Evolutionary conservation across 2,329 filamentous ascomycete species (phyloP).

Genomic region (Aspergillus intermedius): DNA sequence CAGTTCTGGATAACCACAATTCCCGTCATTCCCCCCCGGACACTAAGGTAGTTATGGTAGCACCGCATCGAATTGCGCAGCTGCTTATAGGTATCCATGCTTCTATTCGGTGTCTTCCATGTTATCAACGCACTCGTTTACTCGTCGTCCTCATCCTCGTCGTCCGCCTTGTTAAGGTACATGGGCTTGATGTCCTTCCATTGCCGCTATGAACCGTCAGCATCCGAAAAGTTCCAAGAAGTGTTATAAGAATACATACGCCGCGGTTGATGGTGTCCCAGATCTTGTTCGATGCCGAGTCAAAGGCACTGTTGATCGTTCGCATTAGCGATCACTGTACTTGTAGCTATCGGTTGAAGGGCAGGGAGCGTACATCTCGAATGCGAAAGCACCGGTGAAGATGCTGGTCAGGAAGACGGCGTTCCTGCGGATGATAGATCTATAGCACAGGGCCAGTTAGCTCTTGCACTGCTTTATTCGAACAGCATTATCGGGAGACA

Average conservation of each 20-base stretch:
- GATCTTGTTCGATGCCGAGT: slow-evolving; percentile 71
- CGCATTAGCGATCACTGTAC: slow-evolving; percentile 7
- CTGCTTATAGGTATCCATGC: neutral
- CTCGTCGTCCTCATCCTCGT: slow-evolving; percentile 54
- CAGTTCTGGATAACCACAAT: neutral
- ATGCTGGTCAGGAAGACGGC: slow-evolving; percentile 78
- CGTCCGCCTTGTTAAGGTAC: slow-evolving; percentile 64
- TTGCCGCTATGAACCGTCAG: slow-evolving; percentile 64
- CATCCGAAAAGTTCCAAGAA: neutral
- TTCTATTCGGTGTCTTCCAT: neutral
- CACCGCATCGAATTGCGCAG: neutral
- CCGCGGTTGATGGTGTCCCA: slow-evolving; percentile 91
- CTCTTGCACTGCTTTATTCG: slow-evolving; percentile 11
- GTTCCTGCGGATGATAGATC: slow-evolving; percentile 80
- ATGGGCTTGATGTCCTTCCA: slow-evolving; percentile 98
- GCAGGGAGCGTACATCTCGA: slow-evolving; percentile 71
- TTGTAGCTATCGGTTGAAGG: neutral
- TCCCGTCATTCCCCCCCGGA: neutral
- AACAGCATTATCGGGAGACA: slow-evolving; percentile 29
- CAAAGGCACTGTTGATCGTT: slow-evolving; percentile 61
- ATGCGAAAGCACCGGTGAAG: slow-evolving; percentile 80
- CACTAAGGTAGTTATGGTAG: too few species aligned
- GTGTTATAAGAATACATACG: slow-evolving; percentile 53
- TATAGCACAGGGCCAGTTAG: slow-evolving; percentile 34
- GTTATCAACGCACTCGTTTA: slow-evolving; percentile 14